Evolutionary conservation across 768 basidiomycete genomes (phyloP), one percentile per base, ranked within the genome.

Genomic region (Lactarius hatsudake): DNA sequence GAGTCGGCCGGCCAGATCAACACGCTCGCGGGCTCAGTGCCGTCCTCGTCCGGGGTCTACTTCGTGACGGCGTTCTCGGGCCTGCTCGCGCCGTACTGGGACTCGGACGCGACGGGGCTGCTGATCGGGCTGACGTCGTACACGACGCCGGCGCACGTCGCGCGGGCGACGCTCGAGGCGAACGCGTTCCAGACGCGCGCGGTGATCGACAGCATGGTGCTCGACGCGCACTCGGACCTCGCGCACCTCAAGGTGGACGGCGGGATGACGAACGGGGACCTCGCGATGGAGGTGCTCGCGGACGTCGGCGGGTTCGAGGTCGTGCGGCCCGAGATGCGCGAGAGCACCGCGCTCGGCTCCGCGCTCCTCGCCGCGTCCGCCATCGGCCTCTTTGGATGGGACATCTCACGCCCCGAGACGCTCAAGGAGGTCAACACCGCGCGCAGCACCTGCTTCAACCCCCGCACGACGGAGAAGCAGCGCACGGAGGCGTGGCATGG

Each of bases 51-150:
- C 42, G 96, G 96, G 10, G 83, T 97, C 36, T 98, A 93, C 80
- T 99, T 98, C 73, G 96, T 98, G 42, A 96, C 96, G 1, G 96
- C 94, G 8, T 98, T 99, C 80, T 90, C 90, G 48, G 97, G 97
- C 63, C 83, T 99, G 30, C 86, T 99, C 32, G 97, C 97, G 23
- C 97, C 97, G 7, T 97, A 94, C 79, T 98, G 97, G 97, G 97
- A 99, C 76, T 86, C 94, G 32, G 86, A 88, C 34, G 97, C 97
- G 34, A 90, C 89, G 23, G 94, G 94, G 0, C 76, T 91, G 48
- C 81, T 97, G 55, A 94, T 97, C 66, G 94, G 91, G 20, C 78
- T 96, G 59, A 89, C 94, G 15, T 87, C 91, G 59, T 94, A 92
- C 78, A 96, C 95, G 42, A 96, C 88, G 58, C 92, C 93, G 2